Conservation (phyloP, 345 rosid genomes). For the Carallia brachiata region DNA sequence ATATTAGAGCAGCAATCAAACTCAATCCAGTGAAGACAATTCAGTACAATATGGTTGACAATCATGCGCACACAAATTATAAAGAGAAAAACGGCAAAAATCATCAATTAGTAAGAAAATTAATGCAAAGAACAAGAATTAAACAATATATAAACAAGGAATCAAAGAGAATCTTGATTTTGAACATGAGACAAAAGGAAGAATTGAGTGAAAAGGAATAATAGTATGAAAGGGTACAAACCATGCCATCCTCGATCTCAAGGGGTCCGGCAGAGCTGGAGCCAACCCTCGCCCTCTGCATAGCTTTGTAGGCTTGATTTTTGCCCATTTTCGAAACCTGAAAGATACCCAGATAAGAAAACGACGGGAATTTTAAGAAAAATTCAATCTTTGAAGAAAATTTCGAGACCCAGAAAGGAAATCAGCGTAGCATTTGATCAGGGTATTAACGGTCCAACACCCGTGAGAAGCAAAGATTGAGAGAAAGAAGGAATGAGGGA, state of each 20-base stretch:
- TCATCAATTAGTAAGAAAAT: too few species aligned
- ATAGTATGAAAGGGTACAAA: slow-evolving; percentile 81
- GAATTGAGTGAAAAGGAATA: background rate
- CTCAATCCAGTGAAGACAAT: too few species aligned
- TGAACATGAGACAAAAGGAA: background rate
- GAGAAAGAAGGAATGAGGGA: background rate
- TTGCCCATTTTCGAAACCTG: slow-evolving; percentile 63
- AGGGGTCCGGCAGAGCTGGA: slow-evolving; percentile 82
- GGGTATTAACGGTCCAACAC: slow-evolving; percentile 21
- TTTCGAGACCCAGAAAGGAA: slow-evolving; percentile 1
- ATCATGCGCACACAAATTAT: too few species aligned
- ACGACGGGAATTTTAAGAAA: slow-evolving; percentile 2
- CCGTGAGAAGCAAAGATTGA: background rate
- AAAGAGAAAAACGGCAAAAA: too few species aligned
- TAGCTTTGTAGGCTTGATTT: slow-evolving; percentile 97
- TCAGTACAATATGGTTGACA: too few species aligned
- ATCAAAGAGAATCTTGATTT: background rate
- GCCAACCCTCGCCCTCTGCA: slow-evolving; percentile 93
- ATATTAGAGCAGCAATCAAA: too few species aligned
- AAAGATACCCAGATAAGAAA: slow-evolving; percentile 16
- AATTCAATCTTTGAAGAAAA: background rate
- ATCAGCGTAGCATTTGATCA: background rate
- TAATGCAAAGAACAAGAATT: too few species aligned
- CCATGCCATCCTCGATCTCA: slow-evolving; percentile 98
- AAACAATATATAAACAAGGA: background rate